Conservation (phyloP, 768 basidiomycete genomes). For the Zangia roseola region DNA sequence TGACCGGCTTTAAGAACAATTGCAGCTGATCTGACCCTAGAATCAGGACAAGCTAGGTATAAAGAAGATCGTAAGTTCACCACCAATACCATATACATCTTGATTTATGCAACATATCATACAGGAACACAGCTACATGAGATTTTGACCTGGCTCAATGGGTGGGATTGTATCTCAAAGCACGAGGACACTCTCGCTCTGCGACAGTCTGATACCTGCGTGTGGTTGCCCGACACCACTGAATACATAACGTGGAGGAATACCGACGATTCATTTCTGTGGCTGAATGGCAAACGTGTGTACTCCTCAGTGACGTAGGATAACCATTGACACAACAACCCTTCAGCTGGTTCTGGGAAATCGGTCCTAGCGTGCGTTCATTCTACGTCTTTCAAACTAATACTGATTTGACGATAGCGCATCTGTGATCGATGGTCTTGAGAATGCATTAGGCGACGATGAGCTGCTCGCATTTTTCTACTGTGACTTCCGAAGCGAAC, state of each 20-base stretch:
- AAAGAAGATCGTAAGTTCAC: too few relatives aligned
- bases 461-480: conserved; percentile 16
- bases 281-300: conserved; percentile 17
- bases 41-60: too few relatives aligned
- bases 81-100: too few relatives aligned
- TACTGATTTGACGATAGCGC: conserved; percentile 5
- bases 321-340: neutral
- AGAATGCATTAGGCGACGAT: neutral
- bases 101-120: neutral
- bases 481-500: conserved; percentile 17
- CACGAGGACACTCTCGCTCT: neutral
- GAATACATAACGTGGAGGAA: conserved; percentile 6
- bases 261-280: conserved; percentile 2
- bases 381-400: rapidly evolving
- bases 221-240: conserved; percentile 6
- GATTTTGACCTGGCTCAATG: conserved; percentile 3
- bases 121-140: conserved; percentile 1
- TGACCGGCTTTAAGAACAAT: too few relatives aligned
- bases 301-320: neutral
- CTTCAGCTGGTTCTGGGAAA: conserved; percentile 16
- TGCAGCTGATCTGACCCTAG: too few relatives aligned
- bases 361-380: conserved; percentile 13
- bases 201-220: conserved; percentile 9
- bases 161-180: conserved; percentile 1
- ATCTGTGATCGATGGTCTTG: conserved; percentile 13